These are phyloP conservation scores for Aspergillus novofumigatus DNA, from an alignment of 2,329 filamentous ascomycete genomes.

Conservation along the genomic window DNA sequence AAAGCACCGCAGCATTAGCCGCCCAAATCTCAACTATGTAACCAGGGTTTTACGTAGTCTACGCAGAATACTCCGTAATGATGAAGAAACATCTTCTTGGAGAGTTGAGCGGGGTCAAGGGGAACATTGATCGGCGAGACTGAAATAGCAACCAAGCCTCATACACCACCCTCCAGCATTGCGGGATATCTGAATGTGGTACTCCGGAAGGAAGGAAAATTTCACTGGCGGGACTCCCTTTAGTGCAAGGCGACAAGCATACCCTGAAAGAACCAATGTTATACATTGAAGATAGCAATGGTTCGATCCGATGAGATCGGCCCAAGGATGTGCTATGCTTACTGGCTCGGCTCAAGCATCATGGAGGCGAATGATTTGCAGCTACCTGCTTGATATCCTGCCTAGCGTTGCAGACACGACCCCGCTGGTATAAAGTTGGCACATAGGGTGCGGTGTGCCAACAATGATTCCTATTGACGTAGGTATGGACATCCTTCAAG, in stretches of 20 bases:
- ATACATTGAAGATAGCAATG: not conserved
- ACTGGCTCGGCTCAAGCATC: not conserved
- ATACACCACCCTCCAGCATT: conserved; percentile 8
- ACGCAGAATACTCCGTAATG: not conserved
- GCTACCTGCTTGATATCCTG: conserved; percentile 3
- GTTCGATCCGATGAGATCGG: not conserved
- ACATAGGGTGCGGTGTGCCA: not conserved
- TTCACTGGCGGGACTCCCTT: not conserved
- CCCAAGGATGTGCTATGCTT: not conserved
- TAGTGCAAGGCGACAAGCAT: not conserved
- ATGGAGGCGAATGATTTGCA: conserved; percentile 8
- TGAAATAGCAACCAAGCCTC: conserved; percentile 3
- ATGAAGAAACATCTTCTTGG: not conserved
- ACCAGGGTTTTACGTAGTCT: not conserved
- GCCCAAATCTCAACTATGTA: conserved; percentile 7
- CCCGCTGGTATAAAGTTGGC: not conserved
- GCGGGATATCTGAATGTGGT: conserved; percentile 8
- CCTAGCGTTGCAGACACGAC: not conserved
- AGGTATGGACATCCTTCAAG: not conserved
- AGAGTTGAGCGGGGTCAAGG: not conserved
- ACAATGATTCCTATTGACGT: not conserved
- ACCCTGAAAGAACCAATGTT: not conserved
- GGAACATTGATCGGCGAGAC: conserved; percentile 3
- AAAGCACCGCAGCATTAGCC: conserved; percentile 6
- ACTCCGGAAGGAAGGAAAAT: not conserved